A percentile compares a stretch with the other conserved stretches of the same genome.
These are phyloP conservation scores for Fraxinus albicans DNA, from an alignment of 305 asterid genomes.

Conservation along the genomic window DNA sequence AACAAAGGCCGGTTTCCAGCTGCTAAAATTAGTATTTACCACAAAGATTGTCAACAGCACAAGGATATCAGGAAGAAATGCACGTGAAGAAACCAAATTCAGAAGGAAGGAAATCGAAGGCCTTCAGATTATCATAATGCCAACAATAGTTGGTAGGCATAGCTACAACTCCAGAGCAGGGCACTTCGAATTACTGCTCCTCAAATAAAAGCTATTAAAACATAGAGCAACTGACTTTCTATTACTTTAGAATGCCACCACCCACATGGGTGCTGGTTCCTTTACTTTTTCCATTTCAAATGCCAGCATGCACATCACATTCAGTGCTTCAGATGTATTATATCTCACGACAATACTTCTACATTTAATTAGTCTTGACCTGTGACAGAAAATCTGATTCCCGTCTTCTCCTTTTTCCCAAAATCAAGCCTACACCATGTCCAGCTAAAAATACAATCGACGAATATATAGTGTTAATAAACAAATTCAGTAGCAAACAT, in stretches of 20 bases:
- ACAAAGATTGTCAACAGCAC: background rate
- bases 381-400: background rate
- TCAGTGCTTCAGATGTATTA: background rate
- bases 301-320: background rate
- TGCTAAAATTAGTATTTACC: background rate
- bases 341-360: background rate
- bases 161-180: background rate
- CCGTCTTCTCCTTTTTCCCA: background rate
- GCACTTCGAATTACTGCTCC: background rate
- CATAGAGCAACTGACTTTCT: background rate
- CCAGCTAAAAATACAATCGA: background rate
- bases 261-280: background rate
- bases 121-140: background rate
- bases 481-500: background rate
- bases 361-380: background rate
- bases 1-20: background rate
- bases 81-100: background rate
- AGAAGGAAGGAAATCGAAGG: background rate
- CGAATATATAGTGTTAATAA: background rate
- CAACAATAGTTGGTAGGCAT: background rate
- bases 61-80: background rate
- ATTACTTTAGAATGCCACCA: background rate
- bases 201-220: slow-evolving; percentile 4
- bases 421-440: background rate
- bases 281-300: background rate